Evolutionary conservation across 2,329 filamentous ascomycete species (phyloP), one percentile per base, ranked within the genome.

Genomic region (Beauveria rudraprayagi): DNA sequence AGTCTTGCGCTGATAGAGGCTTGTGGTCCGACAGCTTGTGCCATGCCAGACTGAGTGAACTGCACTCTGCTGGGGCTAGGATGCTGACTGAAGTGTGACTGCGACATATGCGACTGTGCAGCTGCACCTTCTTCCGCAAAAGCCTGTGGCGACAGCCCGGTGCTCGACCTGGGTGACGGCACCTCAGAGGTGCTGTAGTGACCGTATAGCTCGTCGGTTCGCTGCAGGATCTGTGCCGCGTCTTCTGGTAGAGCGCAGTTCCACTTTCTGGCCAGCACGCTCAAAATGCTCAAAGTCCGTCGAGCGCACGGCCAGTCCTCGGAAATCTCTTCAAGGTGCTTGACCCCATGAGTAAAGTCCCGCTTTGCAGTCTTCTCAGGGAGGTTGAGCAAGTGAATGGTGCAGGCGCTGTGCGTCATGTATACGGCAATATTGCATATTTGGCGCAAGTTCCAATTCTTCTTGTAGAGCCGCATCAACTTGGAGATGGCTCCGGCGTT

Each of bases 381-480:
- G 1, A 97, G 78, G 66, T 97, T 97, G 41, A 99, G 84, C 22
- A 99, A 78, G 69, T 97, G 94, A 44, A 97, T 95, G 0, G 92
- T 97, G 71, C 92, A 96, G 34, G 94, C 92, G 5, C 91, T 94
- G 72, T 97, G 93, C 0, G 90, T 83, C 75, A 97, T 97, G 73
- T 99, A 99, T 0, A 97, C 92, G 3, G 90, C 92, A 67, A 97
- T 91, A 69, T 97, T 97, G 76, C 91, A 96, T 40, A 99, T 96
- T 71, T 97, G 93, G 5, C 91, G 86, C 14, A 97, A 77, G 10
- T 93, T 91, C 73, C 96, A 95, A 1, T 88, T 88, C 66, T 93
- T 91, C 73, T 96, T 97, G 76, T 97, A 99, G 1, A 97, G 77
- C 0, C 94, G 87, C 76, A 97, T 88, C n/a, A 97, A 78, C 70